These are phyloP conservation scores for Verticillium albo-atrum DNA, from an alignment of 2,329 filamentous ascomycete species.

Conservation along the genomic window DNA sequence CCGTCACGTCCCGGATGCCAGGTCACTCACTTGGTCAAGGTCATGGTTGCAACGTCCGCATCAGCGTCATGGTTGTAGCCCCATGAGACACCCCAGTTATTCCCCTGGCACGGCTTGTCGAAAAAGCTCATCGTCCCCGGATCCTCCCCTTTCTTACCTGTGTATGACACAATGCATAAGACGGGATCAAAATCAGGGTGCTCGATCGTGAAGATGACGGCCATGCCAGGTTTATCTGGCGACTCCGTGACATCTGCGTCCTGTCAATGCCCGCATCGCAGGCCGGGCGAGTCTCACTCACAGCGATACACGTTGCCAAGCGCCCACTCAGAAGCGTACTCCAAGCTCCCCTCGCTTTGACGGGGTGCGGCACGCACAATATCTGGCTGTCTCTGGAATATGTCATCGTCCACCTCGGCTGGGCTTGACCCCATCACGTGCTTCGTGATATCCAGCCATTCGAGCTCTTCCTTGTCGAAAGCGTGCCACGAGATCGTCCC, in stretches of 20 bases:
- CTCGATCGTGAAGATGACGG: not conserved
- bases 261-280: not conserved
- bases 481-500: not conserved
- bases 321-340: constrained; percentile 6
- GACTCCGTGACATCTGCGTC: not conserved
- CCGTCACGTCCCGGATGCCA: not conserved
- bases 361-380: not conserved
- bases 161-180: constrained; percentile 11
- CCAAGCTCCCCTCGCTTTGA: not conserved
- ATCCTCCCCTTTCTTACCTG: constrained; percentile 5
- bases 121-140: constrained; percentile 18
- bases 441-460: not conserved
- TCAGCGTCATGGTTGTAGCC: constrained; percentile 19
- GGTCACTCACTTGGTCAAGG: constrained; percentile 22
- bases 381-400: not conserved
- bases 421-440: not conserved
- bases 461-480: not conserved
- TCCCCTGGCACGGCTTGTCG: constrained; percentile 15
- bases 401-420: not conserved
- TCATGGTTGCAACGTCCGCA: constrained; percentile 23
- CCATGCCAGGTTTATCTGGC: not conserved
- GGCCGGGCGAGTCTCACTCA: not conserved
- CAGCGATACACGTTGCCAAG: constrained; percentile 8
- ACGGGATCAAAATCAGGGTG: constrained; percentile 1
- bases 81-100: constrained; percentile 24